phyloP scores from a whole-genome alignment of 129 eudicot species.

The Centaurea solstitialis region DNA sequence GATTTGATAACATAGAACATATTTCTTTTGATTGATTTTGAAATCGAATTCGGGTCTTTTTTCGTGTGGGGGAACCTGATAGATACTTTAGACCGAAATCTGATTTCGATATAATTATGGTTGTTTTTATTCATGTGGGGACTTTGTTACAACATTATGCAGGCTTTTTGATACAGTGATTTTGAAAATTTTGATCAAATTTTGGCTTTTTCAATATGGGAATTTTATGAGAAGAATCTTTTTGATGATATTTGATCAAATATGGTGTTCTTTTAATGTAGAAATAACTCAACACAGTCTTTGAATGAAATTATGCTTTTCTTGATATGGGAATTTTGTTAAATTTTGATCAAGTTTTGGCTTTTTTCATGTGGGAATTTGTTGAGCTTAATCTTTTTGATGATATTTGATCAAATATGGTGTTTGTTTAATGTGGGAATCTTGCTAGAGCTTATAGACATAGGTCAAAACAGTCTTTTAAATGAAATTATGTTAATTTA shows the following conservation, averaged over 20 bases:
- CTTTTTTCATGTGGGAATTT: background rate
- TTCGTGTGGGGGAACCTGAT: background rate
- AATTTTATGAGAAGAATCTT: background rate
- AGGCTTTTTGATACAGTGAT: background rate
- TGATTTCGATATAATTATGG: background rate
- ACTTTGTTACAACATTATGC: background rate
- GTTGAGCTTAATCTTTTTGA: background rate
- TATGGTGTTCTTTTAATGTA: background rate
- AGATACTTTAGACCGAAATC: background rate
- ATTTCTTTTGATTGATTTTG: background rate
- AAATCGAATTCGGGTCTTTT: background rate
- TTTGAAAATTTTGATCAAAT: background rate
- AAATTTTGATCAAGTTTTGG: too few species aligned
- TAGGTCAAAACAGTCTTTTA: background rate
- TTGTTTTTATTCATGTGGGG: background rate
- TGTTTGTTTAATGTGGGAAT: background rate
- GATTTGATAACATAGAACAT: background rate
- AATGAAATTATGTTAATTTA: background rate
- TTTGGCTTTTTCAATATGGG: background rate
- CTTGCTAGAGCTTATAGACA: background rate
- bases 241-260: background rate
- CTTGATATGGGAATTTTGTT: slow-evolving; percentile 5
- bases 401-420: background rate
- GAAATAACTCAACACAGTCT: background rate
- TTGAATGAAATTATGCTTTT: background rate